phyloP scores from a whole-genome alignment of 495 filamentous ascomycete genomes.

The Ramalina intermedia region DNA sequence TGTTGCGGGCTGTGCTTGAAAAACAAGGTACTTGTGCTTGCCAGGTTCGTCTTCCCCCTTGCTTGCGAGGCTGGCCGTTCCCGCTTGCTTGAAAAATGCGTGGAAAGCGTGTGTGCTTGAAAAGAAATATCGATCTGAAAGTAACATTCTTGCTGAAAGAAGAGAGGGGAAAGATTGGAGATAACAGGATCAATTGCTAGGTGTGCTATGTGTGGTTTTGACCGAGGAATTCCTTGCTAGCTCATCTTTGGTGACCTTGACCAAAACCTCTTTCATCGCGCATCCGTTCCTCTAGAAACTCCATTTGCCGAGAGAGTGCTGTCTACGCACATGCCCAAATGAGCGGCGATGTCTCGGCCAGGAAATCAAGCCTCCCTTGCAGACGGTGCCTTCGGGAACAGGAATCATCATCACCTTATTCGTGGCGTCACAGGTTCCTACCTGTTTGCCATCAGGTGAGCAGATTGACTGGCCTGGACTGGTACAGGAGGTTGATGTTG shows the following conservation, averaged over 20 bases:
- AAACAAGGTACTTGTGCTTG: no score
- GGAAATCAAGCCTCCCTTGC: conserved; percentile 4
- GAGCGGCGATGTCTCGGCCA: background rate
- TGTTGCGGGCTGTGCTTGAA: no score
- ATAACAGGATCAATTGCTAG: background rate
- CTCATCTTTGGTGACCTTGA: no score
- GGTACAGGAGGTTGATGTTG: conserved; percentile 1
- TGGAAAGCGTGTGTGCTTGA: no score
- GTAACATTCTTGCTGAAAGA: background rate
- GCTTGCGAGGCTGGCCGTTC: no score
- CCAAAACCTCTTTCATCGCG: no score
- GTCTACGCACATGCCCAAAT: background rate
- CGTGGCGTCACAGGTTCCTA: conserved; percentile 12
- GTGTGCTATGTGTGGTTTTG: background rate
- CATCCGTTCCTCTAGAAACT: background rate
- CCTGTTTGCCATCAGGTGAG: conserved; percentile 13
- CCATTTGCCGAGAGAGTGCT: background rate
- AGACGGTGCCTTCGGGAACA: conserved; percentile 14
- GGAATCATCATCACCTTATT: conserved; percentile 11
- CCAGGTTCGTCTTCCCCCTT: no score
- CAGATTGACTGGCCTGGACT: conserved; percentile 11
- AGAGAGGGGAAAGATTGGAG: background rate
- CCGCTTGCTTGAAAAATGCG: no score
- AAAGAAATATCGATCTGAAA: background rate
- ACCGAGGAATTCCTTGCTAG: no score